A percentile compares a stretch with the other conserved stretches of the same genome.
Conservation (phyloP, 139 green algal species). For the Yamagishiella unicocca region DNA sequence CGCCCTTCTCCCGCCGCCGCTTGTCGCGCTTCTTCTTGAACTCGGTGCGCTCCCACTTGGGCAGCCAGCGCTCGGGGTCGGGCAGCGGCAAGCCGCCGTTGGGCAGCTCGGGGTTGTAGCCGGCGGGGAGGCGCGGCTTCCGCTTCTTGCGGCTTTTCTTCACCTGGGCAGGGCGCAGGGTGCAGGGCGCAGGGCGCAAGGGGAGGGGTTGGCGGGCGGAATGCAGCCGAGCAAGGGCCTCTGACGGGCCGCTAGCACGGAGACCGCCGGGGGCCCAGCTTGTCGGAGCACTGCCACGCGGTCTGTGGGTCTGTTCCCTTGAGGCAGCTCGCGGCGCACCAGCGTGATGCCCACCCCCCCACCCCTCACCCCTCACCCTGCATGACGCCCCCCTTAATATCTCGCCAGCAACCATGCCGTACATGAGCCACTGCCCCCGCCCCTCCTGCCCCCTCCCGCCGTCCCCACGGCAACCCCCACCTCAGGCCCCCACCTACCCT, state of each 20-base stretch:
- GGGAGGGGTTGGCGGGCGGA: neutral
- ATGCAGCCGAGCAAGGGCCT: neutral
- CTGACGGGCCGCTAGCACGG: too few relatives aligned
- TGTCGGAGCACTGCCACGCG: too few relatives aligned
- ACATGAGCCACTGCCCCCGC: neutral
- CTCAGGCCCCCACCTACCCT: neutral
- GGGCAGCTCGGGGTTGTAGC: slow-evolving; percentile 90
- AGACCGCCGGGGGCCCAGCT: too few relatives aligned
- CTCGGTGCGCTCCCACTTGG: slow-evolving; percentile 92
- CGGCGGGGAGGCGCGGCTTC: slow-evolving; percentile 81
- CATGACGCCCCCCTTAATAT: too few relatives aligned
- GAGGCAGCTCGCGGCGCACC: too few relatives aligned
- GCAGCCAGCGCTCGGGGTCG: slow-evolving; percentile 97
- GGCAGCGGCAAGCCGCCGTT: slow-evolving; percentile 76
- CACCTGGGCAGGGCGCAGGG: neutral
- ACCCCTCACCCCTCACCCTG: too few relatives aligned
- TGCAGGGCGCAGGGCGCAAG: neutral
- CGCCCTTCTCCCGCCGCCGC: slow-evolving; percentile 59
- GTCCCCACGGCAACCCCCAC: neutral
- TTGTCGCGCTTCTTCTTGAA: slow-evolving; percentile 75
- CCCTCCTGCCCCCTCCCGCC: neutral
- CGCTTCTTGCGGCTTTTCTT: slow-evolving; percentile 81
- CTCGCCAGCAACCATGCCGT: too few relatives aligned
- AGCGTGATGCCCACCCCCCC: too few relatives aligned
- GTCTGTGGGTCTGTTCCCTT: too few relatives aligned